phyloP scores from a whole-genome alignment of 2,329 filamentous ascomycete species.

The Basipetospora chlamydospora region DNA sequence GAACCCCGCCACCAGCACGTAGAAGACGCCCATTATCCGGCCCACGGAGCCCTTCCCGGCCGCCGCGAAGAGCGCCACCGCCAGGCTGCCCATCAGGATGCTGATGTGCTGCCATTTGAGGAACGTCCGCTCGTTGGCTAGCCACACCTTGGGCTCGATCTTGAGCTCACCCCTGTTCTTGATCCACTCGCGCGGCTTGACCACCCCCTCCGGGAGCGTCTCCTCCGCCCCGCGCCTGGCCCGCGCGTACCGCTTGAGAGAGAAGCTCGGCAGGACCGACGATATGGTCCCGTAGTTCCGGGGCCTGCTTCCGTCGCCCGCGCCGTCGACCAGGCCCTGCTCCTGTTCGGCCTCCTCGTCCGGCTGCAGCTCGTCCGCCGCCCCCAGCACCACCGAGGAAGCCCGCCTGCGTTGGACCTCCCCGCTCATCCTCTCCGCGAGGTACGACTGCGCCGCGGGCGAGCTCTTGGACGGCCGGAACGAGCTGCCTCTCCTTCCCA shows the following conservation, averaged over 20 bases:
- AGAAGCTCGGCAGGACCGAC: conserved; percentile 69
- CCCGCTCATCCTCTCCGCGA: conserved; percentile 37
- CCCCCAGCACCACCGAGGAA: conserved; percentile 20
- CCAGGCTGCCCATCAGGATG: conserved; percentile 71
- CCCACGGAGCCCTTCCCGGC: conserved; percentile 69
- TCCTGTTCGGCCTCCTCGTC: conserved; percentile 4
- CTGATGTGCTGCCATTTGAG: conserved; percentile 97
- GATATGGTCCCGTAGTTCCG: conserved; percentile 42
- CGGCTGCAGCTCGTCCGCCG: conserved; percentile 14
- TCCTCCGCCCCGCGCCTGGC: conserved; percentile 25
- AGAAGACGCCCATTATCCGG: conserved; percentile 64
- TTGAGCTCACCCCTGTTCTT: conserved; percentile 87
- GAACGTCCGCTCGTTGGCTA: conserved; percentile 95
- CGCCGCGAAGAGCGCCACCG: conserved; percentile 76
- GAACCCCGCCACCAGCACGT: conserved; percentile 69
- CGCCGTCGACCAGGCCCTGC: conserved; percentile 9
- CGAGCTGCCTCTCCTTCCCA: conserved; percentile 43
- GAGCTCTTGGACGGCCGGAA: conserved; percentile 51
- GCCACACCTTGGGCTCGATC: conserved; percentile 96
- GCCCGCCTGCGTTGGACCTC: conserved; percentile 11
- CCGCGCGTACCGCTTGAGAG: conserved; percentile 60
- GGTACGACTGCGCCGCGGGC: conserved; percentile 51
- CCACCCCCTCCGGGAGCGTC: conserved; percentile 71
- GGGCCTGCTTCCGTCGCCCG: conserved; percentile 21
- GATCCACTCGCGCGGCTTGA: conserved; percentile 73